Evolutionary conservation across 1,139 yeast species (phyloP), one percentile per base, ranked within the genome.

Genomic region (Blastobotrys aristatus): DNA sequence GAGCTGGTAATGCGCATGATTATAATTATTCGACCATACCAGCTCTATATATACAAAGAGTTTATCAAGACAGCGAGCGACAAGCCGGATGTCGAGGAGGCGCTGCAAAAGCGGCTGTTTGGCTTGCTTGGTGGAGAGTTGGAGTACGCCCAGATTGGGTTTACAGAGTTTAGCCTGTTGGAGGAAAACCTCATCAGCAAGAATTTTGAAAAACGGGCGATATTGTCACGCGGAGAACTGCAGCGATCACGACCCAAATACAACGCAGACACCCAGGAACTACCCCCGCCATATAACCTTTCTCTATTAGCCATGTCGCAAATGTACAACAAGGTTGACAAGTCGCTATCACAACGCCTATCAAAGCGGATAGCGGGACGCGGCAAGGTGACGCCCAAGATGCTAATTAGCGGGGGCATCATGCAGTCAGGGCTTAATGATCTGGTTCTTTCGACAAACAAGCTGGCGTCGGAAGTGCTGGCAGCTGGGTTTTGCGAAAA

Each of bases 1-100:
- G 43, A 40, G 20, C 29, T 40, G 20, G 11, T 40, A 18, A 40
- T 21, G 11, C 17, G 43, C 11, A 40, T 40, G 43, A 10, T 40
- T 10, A 17, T 30, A n/a, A 30, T 30, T 20, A 17, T 40, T 18
- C 26, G 36, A 5, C 43, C 43, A 4, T 40, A 16, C 4, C 36
- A 38, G 27, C 14, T 37, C 13, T 22, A 37, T n/a, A 14, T 37
- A 13, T 2, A 21, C 17, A n/a, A 26, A 26, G 29, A 26, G 11
- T 7, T 11, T 7, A 26, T n/a, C n/a, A n/a, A n/a, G n/a, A n/a
- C n/a, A n/a, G 4, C 38, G 13, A 17, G 8, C 10, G 38, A 34
- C 2, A 34, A 18, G 24, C n/a, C 26, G n/a, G n/a, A 16, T 13
- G n/a, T 17, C 13, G 26, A 3, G 3, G 38, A 34, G 8, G 5